Percentiles rank a stretch among this genome's conserved stretches.
phyloP scores from a whole-genome alignment of 2,329 filamentous ascomycete species.

The Mycosphaerella sp. region DNA sequence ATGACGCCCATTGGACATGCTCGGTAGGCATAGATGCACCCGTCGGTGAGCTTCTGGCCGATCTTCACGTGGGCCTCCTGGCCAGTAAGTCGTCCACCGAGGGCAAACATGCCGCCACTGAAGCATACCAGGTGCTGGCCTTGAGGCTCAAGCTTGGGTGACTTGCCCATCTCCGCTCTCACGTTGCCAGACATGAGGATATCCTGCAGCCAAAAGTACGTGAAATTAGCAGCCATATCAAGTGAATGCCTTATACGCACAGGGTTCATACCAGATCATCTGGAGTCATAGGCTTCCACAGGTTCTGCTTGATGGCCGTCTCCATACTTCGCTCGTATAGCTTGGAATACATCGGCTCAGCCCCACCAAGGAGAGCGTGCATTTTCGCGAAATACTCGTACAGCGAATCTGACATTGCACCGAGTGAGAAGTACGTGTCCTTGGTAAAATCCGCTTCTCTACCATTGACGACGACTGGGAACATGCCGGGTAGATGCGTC shows the following conservation, averaged over 20 bases:
- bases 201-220: slow-evolving; percentile 25
- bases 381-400: slow-evolving; percentile 46
- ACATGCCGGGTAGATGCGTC: slow-evolving; percentile 45
- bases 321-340: slow-evolving; percentile 51
- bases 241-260: too few relatives aligned
- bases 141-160: slow-evolving; percentile 42
- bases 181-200: slow-evolving; percentile 44
- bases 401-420: slow-evolving; percentile 35
- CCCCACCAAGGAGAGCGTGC: slow-evolving; percentile 44
- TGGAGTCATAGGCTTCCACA: slow-evolving; percentile 47
- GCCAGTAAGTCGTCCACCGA: slow-evolving; percentile 52
- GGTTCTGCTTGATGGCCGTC: slow-evolving; percentile 40
- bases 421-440: slow-evolving; percentile 36
- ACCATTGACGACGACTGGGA: slow-evolving; percentile 43
- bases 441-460: slow-evolving; percentile 37
- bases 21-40: slow-evolving; percentile 59
- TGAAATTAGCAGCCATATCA: too few relatives aligned
- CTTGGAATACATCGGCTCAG: slow-evolving; percentile 42
- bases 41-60: slow-evolving; percentile 53
- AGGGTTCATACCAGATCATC: slow-evolving; percentile 29
- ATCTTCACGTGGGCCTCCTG: slow-evolving; percentile 51
- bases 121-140: slow-evolving; percentile 56
- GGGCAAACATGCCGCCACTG: slow-evolving; percentile 56
- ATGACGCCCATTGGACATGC: slow-evolving; percentile 53
- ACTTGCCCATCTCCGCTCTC: slow-evolving; percentile 28